Conservation (phyloP, 495 filamentous ascomycete species). For the Cercophora samala region DNA sequence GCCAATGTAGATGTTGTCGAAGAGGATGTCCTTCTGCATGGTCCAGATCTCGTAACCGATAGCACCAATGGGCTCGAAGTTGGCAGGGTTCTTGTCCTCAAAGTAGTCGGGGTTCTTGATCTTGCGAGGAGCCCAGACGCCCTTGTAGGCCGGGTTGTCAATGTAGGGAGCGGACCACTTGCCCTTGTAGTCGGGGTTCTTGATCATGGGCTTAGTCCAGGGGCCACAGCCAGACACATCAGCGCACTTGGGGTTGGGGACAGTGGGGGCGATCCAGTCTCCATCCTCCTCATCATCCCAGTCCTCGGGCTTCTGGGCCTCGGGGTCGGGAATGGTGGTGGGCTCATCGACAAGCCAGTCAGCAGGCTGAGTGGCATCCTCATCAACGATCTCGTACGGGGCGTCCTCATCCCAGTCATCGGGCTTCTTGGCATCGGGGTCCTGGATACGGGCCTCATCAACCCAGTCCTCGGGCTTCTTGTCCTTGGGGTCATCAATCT, state of each 20-base stretch:
- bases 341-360: constrained; percentile 97
- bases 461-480: constrained; percentile 95
- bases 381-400: constrained; percentile 90
- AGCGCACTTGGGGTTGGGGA: constrained; percentile 93
- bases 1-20: constrained; percentile 99
- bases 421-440: constrained; percentile 93
- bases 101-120: constrained; percentile 96
- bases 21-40: constrained; percentile 98
- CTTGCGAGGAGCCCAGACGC: constrained; percentile 89
- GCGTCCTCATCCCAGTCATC: constrained; percentile 99
- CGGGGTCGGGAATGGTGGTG: constrained; percentile 81
- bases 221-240: constrained; percentile 91
- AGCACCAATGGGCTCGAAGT: constrained; percentile 97
- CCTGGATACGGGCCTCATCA: constrained; percentile 82
- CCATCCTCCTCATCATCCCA: constrained; percentile 99
- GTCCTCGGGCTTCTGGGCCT: constrained; percentile 97
- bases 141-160: constrained; percentile 99
- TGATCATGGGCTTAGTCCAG: constrained; percentile 89
- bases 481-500: constrained; percentile 97
- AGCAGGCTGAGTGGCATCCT: constrained; percentile 85
- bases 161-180: constrained; percentile 93
- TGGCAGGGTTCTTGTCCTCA: constrained; percentile 94
- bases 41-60: constrained; percentile 99
- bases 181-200: constrained; percentile 98
- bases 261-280: constrained; percentile 92